Conservation (phyloP, 1,284 basidiomycete genomes). For the Golubevia pallescens region DNA sequence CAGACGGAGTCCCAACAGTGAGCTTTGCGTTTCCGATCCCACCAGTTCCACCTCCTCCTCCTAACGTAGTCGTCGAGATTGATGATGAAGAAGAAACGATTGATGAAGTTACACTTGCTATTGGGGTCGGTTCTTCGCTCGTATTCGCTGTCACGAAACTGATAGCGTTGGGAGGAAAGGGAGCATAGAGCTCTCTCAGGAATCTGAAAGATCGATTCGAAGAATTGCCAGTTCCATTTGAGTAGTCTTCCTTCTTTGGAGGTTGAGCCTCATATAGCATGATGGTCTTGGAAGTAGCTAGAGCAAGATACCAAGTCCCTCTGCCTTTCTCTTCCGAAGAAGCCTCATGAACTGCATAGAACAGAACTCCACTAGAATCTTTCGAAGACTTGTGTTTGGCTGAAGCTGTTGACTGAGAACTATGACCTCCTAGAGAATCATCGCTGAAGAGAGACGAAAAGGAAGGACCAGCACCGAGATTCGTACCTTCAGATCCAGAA, state of each 20-base stretch:
- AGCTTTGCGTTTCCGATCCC: neutral
- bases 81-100: constrained; percentile 4
- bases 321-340: constrained; percentile 25
- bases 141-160: constrained; percentile 15
- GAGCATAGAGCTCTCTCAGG: constrained; percentile 39
- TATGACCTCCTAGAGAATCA: constrained; percentile 12
- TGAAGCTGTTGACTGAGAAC: constrained; percentile 24
- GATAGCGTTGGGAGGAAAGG: constrained; percentile 29
- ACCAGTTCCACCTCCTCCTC: neutral
- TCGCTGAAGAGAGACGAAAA: constrained; percentile 29
- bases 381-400: constrained; percentile 8
- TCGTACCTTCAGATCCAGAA: neutral
- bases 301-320: constrained; percentile 46
- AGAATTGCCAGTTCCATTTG: constrained; percentile 2
- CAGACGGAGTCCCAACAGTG: constrained; percentile 3
- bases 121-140: neutral
- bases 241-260: constrained; percentile 7
- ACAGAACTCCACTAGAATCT: constrained; percentile 26
- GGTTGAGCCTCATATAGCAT: constrained; percentile 37
- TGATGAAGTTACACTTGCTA: constrained; percentile 6
- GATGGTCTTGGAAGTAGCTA: constrained; percentile 32
- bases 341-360: constrained; percentile 42
- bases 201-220: constrained; percentile 31
- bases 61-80: neutral
- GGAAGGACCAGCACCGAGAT: constrained; percentile 13